These are phyloP conservation scores for Populus trichocarpa DNA, from an alignment of 441 rosid species.

Conservation along the genomic window DNA sequence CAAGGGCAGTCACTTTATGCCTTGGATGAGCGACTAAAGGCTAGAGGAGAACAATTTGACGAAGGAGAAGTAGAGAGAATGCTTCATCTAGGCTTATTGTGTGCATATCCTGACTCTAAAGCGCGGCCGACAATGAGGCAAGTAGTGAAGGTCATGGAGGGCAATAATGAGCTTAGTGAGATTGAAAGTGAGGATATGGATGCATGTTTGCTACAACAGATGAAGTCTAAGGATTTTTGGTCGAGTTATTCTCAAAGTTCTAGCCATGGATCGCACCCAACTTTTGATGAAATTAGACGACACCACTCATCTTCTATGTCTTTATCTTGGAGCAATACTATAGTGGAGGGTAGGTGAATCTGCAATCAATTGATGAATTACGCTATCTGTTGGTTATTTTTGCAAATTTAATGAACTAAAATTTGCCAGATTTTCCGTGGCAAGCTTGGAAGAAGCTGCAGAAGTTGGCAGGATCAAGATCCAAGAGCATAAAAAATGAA, in stretches of 20 bases:
- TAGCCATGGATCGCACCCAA: slow-evolving; percentile 42
- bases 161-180: slow-evolving; percentile 40
- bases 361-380: neutral
- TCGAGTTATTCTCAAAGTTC: slow-evolving; percentile 31
- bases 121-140: slow-evolving; percentile 78
- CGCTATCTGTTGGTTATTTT: neutral
- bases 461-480: neutral
- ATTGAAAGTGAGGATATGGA: slow-evolving; percentile 51
- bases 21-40: slow-evolving; percentile 36
- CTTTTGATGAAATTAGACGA: slow-evolving; percentile 41
- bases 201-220: slow-evolving; percentile 43
- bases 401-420: neutral
- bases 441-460: neutral
- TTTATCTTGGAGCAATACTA: slow-evolving; percentile 43
- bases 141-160: slow-evolving; percentile 59
- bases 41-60: slow-evolving; percentile 24
- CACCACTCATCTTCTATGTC: slow-evolving; percentile 42
- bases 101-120: slow-evolving; percentile 54
- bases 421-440: slow-evolving; percentile 12
- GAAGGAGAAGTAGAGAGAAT: slow-evolving; percentile 50
- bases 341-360: slow-evolving; percentile 55
- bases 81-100: slow-evolving; percentile 62
- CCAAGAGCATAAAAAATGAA: slow-evolving; percentile 2
- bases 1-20: slow-evolving; percentile 37
- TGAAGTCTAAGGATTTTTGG: slow-evolving; percentile 35